Evolutionary conservation across 768 basidiomycete species (phyloP).

Genomic region (Candolleomyces eurysporus): DNA sequence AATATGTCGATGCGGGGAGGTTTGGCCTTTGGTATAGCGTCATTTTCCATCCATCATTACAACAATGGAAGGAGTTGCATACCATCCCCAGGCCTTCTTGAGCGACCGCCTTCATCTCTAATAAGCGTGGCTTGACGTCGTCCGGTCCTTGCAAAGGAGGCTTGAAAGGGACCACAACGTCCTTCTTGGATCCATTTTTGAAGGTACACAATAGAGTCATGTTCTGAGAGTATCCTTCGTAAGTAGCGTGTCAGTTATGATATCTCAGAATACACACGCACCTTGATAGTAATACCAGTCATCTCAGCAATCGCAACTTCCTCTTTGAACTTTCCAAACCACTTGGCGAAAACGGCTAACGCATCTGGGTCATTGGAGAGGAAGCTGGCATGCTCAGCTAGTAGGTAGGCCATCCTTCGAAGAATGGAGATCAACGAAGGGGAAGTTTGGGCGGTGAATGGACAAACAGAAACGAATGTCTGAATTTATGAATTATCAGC

Average conservation of each 20-base stretch:
- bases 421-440: too few species aligned
- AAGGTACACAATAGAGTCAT: conserved; percentile 69
- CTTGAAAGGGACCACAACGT: conserved; percentile 57
- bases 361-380: conserved; percentile 83
- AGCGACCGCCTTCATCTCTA: conserved; percentile 78
- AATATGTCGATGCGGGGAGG: conserved; percentile 62
- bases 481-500: too few species aligned
- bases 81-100: conserved; percentile 83
- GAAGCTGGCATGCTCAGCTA: conserved; percentile 75
- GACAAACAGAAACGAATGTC: too few species aligned
- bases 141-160: conserved; percentile 75
- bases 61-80: conserved; percentile 16
- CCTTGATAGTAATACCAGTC: conserved; percentile 67
- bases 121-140: conserved; percentile 76
- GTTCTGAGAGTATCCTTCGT: conserved; percentile 36
- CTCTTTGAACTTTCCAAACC: conserved; percentile 63
- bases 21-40: conserved; percentile 43
- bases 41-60: too few species aligned
- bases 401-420: conserved; percentile 59
- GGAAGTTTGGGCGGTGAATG: too few species aligned
- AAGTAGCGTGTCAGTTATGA: too few species aligned
- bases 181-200: conserved; percentile 45
- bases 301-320: conserved; percentile 64
- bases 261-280: conserved; percentile 15
- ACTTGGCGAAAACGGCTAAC: conserved; percentile 77